phyloP scores from a whole-genome alignment of 208 protist species.

The Trypanosoma vivax region DNA sequence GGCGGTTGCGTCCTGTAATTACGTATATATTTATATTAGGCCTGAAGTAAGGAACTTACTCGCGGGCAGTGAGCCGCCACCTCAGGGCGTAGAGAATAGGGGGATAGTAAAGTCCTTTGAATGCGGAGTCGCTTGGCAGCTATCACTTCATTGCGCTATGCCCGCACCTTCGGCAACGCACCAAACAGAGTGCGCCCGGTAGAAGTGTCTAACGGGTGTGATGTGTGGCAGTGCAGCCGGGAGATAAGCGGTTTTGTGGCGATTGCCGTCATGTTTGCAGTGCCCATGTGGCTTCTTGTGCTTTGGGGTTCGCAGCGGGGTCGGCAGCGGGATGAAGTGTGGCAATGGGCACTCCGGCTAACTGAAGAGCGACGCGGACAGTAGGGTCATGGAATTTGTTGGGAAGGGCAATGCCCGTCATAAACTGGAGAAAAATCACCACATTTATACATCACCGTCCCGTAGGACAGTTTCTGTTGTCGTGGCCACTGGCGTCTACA shows the following conservation, averaged over 20 bases:
- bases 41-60: too few species aligned
- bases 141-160: not conserved
- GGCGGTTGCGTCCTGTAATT: too few species aligned
- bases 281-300: slow-evolving; percentile 48
- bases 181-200: slow-evolving; percentile 43
- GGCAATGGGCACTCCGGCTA: slow-evolving; percentile 25
- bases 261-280: slow-evolving; percentile 42
- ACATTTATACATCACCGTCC: too few species aligned
- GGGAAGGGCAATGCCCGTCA: too few species aligned
- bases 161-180: slow-evolving; percentile 39
- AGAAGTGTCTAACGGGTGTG: slow-evolving; percentile 29
- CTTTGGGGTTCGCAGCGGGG: slow-evolving; percentile 28
- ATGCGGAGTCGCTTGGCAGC: not conserved
- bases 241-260: slow-evolving; percentile 44
- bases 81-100: not conserved
- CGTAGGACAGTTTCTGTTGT: too few species aligned
- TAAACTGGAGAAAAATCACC: too few species aligned
- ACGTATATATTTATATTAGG: too few species aligned
- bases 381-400: not conserved
- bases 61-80: too few species aligned
- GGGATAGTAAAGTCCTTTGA: not conserved
- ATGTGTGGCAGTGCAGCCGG: slow-evolving; percentile 37
- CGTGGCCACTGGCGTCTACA: too few species aligned
- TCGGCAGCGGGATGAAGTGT: slow-evolving; percentile 26
- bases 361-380: slow-evolving; percentile 1